Evolutionary conservation across 306 rosid species (phyloP).

Genomic region (Pterocarpus macrocarpus): DNA sequence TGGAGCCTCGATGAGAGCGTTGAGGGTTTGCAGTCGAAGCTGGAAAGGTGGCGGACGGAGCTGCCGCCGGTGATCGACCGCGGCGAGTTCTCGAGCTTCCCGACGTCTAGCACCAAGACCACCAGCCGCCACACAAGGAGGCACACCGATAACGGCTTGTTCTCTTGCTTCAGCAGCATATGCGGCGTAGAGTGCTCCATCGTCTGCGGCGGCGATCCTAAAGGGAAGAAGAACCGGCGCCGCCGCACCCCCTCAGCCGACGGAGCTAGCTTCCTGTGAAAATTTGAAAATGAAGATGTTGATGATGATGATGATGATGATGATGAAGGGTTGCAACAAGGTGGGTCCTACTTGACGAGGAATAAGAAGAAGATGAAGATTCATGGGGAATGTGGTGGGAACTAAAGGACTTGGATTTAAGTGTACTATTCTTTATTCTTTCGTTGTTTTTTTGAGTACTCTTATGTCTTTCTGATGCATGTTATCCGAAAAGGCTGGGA

Average conservation of each 20-base stretch:
- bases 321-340: too few relatives aligned
- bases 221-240: constrained; percentile 42
- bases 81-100: constrained; percentile 61
- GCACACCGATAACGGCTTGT: constrained; percentile 65
- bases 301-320: too few relatives aligned
- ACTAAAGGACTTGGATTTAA: constrained; percentile 29
- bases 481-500: constrained; percentile 11
- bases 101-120: constrained; percentile 30
- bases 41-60: constrained; percentile 84
- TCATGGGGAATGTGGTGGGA: constrained; percentile 5
- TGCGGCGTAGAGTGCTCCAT: constrained; percentile 80
- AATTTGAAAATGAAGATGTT: too few relatives aligned
- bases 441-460: neutral
- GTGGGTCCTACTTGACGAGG: too few relatives aligned
- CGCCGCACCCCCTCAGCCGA: constrained; percentile 56
- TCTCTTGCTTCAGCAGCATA: constrained; percentile 87
- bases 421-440: constrained; percentile 6
- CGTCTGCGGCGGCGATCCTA: constrained; percentile 65
- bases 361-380: neutral
- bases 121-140: constrained; percentile 52
- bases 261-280: constrained; percentile 46
- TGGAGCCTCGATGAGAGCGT: constrained; percentile 78
- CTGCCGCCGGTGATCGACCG: constrained; percentile 76
- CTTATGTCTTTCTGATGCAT: constrained; percentile 12
- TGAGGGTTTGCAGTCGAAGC: constrained; percentile 79